A percentile compares a stretch with the other conserved stretches of the same genome.
These are phyloP conservation scores for Rubroboletus satanas DNA, from an alignment of 768 basidiomycete genomes.

Conservation along the genomic window DNA sequence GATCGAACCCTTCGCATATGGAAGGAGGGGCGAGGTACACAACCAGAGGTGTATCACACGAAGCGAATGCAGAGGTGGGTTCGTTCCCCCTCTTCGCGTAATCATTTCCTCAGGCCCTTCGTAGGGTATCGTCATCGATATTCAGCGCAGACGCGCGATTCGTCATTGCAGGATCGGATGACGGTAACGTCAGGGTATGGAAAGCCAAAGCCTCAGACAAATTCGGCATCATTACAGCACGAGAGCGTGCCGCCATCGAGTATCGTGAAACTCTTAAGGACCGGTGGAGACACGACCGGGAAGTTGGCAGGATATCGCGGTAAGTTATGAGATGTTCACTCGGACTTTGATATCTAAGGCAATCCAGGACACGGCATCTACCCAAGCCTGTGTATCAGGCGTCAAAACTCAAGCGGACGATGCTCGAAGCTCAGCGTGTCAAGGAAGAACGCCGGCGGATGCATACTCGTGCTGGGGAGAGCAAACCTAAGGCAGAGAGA, in stretches of 20 bases:
- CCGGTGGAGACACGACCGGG: slow-evolving; percentile 81
- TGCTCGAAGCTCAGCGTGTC: slow-evolving; percentile 84
- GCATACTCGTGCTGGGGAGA: slow-evolving; percentile 82
- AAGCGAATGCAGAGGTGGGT: slow-evolving; percentile 96
- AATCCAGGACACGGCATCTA: slow-evolving; percentile 66
- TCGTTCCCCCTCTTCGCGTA: neutral
- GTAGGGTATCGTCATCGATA: slow-evolving; percentile 80
- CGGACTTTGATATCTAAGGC: neutral
- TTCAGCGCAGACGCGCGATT: slow-evolving; percentile 92
- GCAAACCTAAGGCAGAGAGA: slow-evolving; percentile 87
- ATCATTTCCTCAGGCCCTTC: neutral
- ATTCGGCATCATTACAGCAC: slow-evolving; percentile 83
- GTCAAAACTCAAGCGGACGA: slow-evolving; percentile 81
- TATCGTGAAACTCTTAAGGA: slow-evolving; percentile 86
- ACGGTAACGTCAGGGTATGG: slow-evolving; percentile 94
- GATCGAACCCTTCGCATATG: slow-evolving; percentile 93
- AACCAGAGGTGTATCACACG: slow-evolving; percentile 91
- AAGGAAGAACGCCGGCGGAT: slow-evolving; percentile 92
- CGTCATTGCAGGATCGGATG: slow-evolving; percentile 87
- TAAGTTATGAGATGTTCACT: slow-evolving; percentile 35
- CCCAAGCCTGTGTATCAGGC: slow-evolving; percentile 92
- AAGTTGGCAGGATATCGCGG: slow-evolving; percentile 81
- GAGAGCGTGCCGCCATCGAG: slow-evolving; percentile 89
- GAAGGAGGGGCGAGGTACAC: slow-evolving; percentile 78
- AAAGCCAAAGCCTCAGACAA: slow-evolving; percentile 91